Evolutionary conservation across 2,329 filamentous ascomycete species (phyloP), one percentile per base, ranked within the genome.

Genomic region (Westerdykella aurantiaca): DNA sequence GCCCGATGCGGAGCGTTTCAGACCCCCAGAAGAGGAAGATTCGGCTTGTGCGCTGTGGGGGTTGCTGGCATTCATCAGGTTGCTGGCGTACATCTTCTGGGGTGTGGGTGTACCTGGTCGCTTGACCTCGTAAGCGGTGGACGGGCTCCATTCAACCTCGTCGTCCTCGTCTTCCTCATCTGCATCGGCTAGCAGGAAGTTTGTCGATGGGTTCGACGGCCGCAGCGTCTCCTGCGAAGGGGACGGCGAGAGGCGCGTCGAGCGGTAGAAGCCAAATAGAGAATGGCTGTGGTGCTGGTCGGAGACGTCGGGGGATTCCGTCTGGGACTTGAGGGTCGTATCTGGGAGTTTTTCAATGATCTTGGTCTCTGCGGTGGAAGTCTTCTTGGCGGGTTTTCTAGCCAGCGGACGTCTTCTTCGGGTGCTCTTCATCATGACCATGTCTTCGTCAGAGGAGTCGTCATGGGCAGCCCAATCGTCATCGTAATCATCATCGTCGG

Each of bases 311-410:
- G 85, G 82, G 0, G 84, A 85, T 51, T 93, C 88, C 39, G 83
- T 83, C 34, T 85, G 78, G 55, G 87, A 91, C 59, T 96, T 96
- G 38, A 93, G 74, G 0, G 86, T 95, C 2, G 90, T 95, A 0
- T 88, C 86, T 3, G 88, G 89, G 7, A 95, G 73, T 69, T 86
- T 93, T 6, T 88, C 88, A 57, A 95, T 95, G 1, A 84, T 95
- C 66, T 87, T 91, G 66, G 84, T 87, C 50, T 89, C 85, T 34
- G 69, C 70, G 49, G 68, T 75, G 38, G 78, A 76, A 56, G 72
- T 78, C 46, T 70, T 79, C 60, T 72, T 76, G 56, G 69, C 83
- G 3, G n/a, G 3, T 66, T 57, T 81, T 68, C 73, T 68, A 64
- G 44, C 80, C 73, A 63, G 74, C 5, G 78, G 60, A 47, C 69